Conservation (phyloP, 352 stramenopile species). For the Pythium folliculosum region DNA sequence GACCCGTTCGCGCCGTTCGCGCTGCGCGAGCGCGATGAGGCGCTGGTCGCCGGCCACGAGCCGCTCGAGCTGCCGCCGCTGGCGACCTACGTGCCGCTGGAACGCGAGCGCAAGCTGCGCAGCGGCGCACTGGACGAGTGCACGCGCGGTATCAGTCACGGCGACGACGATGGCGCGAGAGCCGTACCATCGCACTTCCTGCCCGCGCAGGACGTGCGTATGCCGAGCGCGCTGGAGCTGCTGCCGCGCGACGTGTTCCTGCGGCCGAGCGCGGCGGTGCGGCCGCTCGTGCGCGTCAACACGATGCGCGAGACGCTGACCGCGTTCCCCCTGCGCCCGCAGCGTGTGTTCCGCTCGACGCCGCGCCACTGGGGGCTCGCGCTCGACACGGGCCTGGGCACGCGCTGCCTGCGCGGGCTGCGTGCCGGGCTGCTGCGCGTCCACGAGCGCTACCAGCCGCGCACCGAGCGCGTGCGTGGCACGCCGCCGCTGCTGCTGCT, state of each 20-base stretch:
- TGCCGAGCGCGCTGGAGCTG: slow-evolving; percentile 43
- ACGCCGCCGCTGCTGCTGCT: slow-evolving; percentile 27
- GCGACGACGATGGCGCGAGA: not conserved
- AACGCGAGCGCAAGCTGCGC: slow-evolving; percentile 41
- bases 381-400: slow-evolving; percentile 42
- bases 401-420: slow-evolving; percentile 38
- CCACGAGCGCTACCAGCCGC: slow-evolving; percentile 27
- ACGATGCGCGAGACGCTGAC: slow-evolving; percentile 49
- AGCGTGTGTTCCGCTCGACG: slow-evolving; percentile 47
- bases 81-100: slow-evolving; percentile 60
- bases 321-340: slow-evolving; percentile 47
- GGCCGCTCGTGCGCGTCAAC: slow-evolving; percentile 44
- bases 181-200: not conserved
- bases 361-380: slow-evolving; percentile 39
- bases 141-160: not conserved
- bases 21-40: slow-evolving; percentile 64
- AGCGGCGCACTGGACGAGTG: slow-evolving; percentile 53
- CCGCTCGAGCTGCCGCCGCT: slow-evolving; percentile 52
- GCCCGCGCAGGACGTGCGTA: slow-evolving; percentile 10
- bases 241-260: slow-evolving; percentile 54
- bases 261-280: slow-evolving; percentile 49
- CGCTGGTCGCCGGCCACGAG: slow-evolving; percentile 66
- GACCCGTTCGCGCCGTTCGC: slow-evolving; percentile 65
- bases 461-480: slow-evolving; percentile 29
- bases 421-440: slow-evolving; percentile 22